Conservation (phyloP, 768 basidiomycete species). For the Austroboletus eburneus region DNA sequence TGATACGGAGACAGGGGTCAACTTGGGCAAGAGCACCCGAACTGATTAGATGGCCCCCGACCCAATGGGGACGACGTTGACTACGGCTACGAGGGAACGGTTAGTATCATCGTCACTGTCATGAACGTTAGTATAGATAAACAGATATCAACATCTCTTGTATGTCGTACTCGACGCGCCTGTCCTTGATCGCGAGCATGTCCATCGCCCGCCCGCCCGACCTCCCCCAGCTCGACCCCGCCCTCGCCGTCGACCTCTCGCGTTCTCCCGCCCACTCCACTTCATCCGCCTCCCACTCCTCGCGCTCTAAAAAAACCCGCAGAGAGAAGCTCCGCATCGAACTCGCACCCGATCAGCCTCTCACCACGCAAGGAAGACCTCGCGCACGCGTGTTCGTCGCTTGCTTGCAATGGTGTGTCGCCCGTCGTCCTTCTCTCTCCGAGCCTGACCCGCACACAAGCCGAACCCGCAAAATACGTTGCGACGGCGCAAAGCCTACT, state of each 20-base stretch:
- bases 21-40: too few relatives aligned
- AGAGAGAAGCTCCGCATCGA: slow-evolving; percentile 59
- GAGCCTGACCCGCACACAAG: slow-evolving; percentile 32
- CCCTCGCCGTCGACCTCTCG: neutral
- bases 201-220: slow-evolving; percentile 6
- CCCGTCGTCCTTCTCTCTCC: neutral
- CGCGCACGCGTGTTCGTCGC: slow-evolving; percentile 75
- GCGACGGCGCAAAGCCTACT: slow-evolving; percentile 73
- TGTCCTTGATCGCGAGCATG: slow-evolving; percentile 17
- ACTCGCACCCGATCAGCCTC: slow-evolving; percentile 71
- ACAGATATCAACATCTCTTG: slow-evolving; percentile 14
- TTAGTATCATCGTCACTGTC: neutral
- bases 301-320: slow-evolving; percentile 36
- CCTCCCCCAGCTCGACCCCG: neutral
- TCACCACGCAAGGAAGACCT: slow-evolving; percentile 77
- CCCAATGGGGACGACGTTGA: too few relatives aligned
- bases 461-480: slow-evolving; percentile 75
- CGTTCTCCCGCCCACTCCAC: slow-evolving; percentile 1
- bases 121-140: slow-evolving; percentile 4
- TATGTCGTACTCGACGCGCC: neutral
- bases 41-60: too few relatives aligned
- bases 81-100: too few relatives aligned
- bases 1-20: too few relatives aligned
- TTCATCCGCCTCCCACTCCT: neutral
- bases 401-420: slow-evolving; percentile 67